Evolutionary conservation across 2,329 filamentous ascomycete species (phyloP), one percentile per base, ranked within the genome.

Genomic region (Xylariaceae sp.): DNA sequence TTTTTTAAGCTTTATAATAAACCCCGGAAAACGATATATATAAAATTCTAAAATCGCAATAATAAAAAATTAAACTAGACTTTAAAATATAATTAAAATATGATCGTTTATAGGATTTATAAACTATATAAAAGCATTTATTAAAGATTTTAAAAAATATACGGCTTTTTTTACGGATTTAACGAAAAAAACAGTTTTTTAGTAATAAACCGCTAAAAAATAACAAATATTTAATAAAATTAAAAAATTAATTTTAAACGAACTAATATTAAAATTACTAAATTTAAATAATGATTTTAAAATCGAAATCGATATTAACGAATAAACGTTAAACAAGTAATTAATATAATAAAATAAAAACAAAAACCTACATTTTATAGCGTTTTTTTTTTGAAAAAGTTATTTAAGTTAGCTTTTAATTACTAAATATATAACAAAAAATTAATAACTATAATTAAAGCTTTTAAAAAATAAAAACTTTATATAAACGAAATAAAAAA

Each of bases 361-460:
- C 19, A 45, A 45, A 38, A 42, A 41, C 14, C 40, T 42, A 46
- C 34, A 49, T 33, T 44, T 45, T 42, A 33, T 46, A 22, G 48
- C 54, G 33, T 58, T 52, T 19, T 39, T 52, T 19, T 63, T 42
- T 13, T n/a, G n/a, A 59, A 60, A 17, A 60, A 64, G 43, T 34
- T 64, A 19, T 38, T 59, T 45, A 50, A 12, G 41, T 11, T 47
- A 52, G 31, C 64, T 53, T 36, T 62, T 34, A 65, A 66, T 12
- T 65, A 65, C 31, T 16, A 33, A 19, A 62, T 62, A 10, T 58
- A 63, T 42, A 47, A 63, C 45, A 61, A 63, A 46, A 51, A 62
- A 58, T 58, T 66, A 22, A 44, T 63, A 14, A 36, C 41, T 6
- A 64, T 66, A 22, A 46, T 63, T 42, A 56, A 62, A 44, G n/a